Base-by-base conservation (phyloP, 2,329 filamentous ascomycete genomes). In the Metarhizium anisopliae region DNA sequence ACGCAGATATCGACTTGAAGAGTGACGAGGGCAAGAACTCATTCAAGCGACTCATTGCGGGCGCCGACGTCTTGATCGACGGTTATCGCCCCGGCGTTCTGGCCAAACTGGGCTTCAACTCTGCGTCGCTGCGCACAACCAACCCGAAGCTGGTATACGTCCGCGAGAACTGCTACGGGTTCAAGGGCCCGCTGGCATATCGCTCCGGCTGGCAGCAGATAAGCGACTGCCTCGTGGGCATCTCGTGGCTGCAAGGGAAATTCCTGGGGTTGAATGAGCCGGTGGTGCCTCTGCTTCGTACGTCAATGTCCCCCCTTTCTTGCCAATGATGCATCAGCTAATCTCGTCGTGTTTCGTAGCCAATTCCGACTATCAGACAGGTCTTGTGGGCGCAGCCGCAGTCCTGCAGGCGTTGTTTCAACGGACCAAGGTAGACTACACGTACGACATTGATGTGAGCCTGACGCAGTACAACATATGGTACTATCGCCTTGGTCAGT, bases 121-220 rank as follows among this genome's bases (percentile, higher is more conserved):
- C 59, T 2, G 32, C 29, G 6, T 18, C 52, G 3, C 42, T 64
- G 29, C 58, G 60, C 13, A 51, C 55, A 11, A 47, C 60, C 5
- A 60, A 57, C 13, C 16, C 38, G n/a, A 66, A 66, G 13, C 60
- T 72, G 30, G 62, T 71, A 3, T 68, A 70, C 53, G 62, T 65
- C 13, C 65, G 67, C 14, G 69, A 71, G 58, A 70, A 71, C 56
- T 72, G 69, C 60, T 67, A 71, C 36, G 69, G 68, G 0, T 71
- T 67, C 62, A 64, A 67, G 10, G 69, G 69, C 0, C 67, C 67
- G 6, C 65, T 64, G 59, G 59, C 55, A 13, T 59, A 66, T 14
- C 66, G 68, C 3, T 67, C 66, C 29, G 69, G 69, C 1, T 71
- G 69, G 68, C 69, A 72, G 58, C 70, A 72, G 58, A 71, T 72